Evolutionary conservation across 139 green algal species (phyloP), one percentile per base, ranked within the genome.

Genomic region (Volvox africanus): DNA sequence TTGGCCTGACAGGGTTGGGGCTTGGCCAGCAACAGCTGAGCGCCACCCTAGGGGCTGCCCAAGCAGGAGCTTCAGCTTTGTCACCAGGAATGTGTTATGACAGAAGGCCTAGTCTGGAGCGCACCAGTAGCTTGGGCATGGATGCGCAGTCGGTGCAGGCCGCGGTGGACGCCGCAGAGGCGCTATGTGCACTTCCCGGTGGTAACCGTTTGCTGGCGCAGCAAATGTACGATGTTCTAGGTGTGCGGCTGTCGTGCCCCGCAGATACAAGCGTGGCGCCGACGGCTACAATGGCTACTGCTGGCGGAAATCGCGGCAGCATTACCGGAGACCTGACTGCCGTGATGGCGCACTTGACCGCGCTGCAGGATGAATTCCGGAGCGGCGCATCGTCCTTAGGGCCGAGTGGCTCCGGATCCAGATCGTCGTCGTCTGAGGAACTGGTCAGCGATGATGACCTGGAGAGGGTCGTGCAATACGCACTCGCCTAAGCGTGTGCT

Each of bases 161-260:
- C 24, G 86, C 86, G 20, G 73, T 90, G 55, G 86, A 83, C 32
- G 86, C 86, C 1, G 86, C 86, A 2, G 86, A 90, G 73, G 73
- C 73, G n/a, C 73, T 90, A 2, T 76, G 69, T 17, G 85, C 85
- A 0, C 44, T 89, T 26, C 85, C 85, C 18, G 85, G 85, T 30
- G 86, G 86, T 69, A 77, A 62, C 55, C n/a, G 50, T 37, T 44
- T 83, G 30, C 86, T 90, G 30, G 71, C 73, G n/a, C 86, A 83
- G 86, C 86, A 90, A 75, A 69, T 81, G 86, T 90, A 90, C 44
- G 73, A 62, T 37, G 86, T 90, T 73, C 73, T 90, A 55, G 86
- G 86, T 14, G 67, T 83, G 86, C 28, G 22, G 35, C 71, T 83
- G 50, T 67, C 82, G 2, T 37, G 55, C 9, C 26, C 28, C 18